Percentiles rank a stretch among this genome's conserved stretches.
phyloP scores from a whole-genome alignment of 2,329 filamentous ascomycete species.

The Apiospora arundinis region DNA sequence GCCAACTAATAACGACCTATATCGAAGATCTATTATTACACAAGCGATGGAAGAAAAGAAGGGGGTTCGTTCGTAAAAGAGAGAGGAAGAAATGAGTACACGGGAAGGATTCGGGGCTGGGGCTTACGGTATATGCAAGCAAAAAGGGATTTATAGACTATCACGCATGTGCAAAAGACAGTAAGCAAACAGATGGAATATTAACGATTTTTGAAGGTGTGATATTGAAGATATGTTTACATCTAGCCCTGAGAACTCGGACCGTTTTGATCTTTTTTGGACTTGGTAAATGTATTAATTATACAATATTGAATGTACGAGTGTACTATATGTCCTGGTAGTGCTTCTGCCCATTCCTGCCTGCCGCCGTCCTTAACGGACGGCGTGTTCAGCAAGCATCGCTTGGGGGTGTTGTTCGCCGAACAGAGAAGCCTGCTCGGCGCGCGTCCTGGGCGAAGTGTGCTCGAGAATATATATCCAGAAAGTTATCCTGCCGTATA shows the following conservation, averaged over 20 bases:
- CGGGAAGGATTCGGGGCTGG: background rate
- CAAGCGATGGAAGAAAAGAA: background rate
- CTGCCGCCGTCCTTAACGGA: constrained; percentile 6
- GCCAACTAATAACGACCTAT: background rate
- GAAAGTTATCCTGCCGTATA: constrained; percentile 17
- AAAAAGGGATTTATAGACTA: background rate
- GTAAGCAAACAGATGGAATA: background rate
- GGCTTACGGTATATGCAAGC: background rate
- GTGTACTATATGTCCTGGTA: constrained; percentile 17
- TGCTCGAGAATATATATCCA: constrained; percentile 13
- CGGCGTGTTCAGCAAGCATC: constrained; percentile 4
- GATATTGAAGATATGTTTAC: background rate
- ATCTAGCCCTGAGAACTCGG: background rate
- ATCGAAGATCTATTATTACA: background rate
- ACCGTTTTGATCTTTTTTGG: background rate
- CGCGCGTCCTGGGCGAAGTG: background rate
- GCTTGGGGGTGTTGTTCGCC: background rate
- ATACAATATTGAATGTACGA: constrained; percentile 25
- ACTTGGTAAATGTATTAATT: constrained; percentile 22
- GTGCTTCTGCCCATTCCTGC: constrained; percentile 1
- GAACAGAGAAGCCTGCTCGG: constrained; percentile 15
- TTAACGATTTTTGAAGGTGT: background rate
- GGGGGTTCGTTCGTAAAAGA: background rate
- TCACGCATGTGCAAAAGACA: background rate
- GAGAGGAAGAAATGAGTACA: too few relatives aligned